Evolutionary conservation across 208 protist species (phyloP), one percentile per base, ranked within the genome.

Genomic region (Phytomonas serpens): DNA sequence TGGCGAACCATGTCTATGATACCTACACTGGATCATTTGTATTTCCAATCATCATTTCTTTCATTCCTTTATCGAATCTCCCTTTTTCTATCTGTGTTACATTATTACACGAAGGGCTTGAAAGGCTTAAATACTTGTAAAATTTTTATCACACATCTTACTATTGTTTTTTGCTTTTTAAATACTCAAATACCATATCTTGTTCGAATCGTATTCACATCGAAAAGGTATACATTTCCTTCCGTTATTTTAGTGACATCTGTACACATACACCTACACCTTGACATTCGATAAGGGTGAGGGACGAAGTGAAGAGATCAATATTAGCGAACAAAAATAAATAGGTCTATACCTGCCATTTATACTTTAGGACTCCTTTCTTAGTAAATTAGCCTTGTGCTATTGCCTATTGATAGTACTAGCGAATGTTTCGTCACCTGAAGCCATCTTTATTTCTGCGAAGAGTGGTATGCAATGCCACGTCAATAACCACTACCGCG

Each of bases 381-480:
- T 57, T 9, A 27, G 47, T 57, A 57, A 57, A 27, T 57, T 27
- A 27, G 47, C 5, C 47, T 57, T 57, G 16, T 27, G 23, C 23
- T 27, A 57, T 57, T 27, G 19, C 23, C 19, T 23, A 57, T 57
- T 57, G 47, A 23, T 19, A 27, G 27, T 57, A 57, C 23, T 57
- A 57, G 47, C 27, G 19, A 27, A 57, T 57, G 47, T 57, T 57
- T 57, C 47, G 47, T 57, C 19, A 57, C 47, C 47, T 57, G 47
- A 57, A 57, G 47, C 47, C 47, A 57, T 57, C 47, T 57, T 57
- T 57, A 27, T 57, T 57, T 57, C 47, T 57, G 6, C 47, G 47
- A 57, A 57, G 47, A 19, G 47, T 6, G 23, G 47, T 57, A 27
- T 1, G 19, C 27, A 23, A 19, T 23, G 47, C 16, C 47, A 57